Percentiles rank a stretch among this genome's conserved stretches.
Conservation (phyloP, 2,329 filamentous ascomycete genomes). For the Colletotrichum chrysophilum region DNA sequence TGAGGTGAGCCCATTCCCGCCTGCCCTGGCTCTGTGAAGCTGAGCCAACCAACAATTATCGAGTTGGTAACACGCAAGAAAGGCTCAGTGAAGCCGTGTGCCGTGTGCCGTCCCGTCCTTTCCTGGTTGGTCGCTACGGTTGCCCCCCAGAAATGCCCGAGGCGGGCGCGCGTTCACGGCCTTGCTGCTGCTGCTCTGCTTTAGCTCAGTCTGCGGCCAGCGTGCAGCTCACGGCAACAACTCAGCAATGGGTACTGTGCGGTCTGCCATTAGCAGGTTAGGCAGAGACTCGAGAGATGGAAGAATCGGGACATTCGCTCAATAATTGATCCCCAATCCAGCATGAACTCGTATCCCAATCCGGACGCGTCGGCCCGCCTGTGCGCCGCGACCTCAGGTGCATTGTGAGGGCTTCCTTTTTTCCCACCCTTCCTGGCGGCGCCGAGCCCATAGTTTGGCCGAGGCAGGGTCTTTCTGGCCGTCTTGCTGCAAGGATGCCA, state of each 20-base stretch:
- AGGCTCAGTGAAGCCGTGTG: not conserved
- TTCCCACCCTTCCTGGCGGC: not conserved
- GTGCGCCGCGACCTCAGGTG: not conserved
- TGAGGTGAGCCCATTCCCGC: not conserved
- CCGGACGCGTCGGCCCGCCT: not conserved
- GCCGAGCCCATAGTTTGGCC: conserved; percentile 1
- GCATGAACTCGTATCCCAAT: not conserved
- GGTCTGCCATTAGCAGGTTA: not conserved
- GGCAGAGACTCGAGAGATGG: not conserved
- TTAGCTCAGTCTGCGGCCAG: not conserved
- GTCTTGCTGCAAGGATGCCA: not conserved
- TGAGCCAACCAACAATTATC: not conserved
- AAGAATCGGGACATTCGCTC: not conserved
- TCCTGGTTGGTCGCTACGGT: not conserved
- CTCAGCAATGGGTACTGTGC: not conserved
- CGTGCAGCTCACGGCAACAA: not conserved
- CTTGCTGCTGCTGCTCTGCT: not conserved
- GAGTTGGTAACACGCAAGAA: not conserved
- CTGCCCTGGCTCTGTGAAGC: not conserved
- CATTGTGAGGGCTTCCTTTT: conserved; percentile 11
- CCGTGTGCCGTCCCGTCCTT: not conserved
- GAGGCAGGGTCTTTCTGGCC: not conserved
- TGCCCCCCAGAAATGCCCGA: conserved; percentile 9
- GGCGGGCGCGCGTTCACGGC: not conserved
- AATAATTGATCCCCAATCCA: not conserved